phyloP scores from a whole-genome alignment of 2,329 filamentous ascomycete genomes.

The Penicillium griseofulvum region DNA sequence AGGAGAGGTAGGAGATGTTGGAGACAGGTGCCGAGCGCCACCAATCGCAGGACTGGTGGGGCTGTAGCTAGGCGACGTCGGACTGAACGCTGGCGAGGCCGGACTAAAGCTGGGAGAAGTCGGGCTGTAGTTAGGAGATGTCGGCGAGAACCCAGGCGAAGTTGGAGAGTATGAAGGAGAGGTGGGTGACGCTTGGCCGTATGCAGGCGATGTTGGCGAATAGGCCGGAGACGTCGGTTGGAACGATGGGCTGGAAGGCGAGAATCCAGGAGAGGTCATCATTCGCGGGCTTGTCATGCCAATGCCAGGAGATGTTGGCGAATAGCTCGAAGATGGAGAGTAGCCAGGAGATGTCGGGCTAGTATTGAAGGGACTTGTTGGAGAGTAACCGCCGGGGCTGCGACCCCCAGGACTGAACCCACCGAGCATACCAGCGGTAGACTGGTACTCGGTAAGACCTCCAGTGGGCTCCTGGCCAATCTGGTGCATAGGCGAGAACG shows the following conservation, averaged over 20 bases:
- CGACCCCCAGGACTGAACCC: slow-evolving; percentile 65
- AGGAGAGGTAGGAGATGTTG: slow-evolving; percentile 50
- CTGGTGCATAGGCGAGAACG: slow-evolving; percentile 72
- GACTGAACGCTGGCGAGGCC: slow-evolving; percentile 52
- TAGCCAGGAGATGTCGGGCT: slow-evolving; percentile 68
- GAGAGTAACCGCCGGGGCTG: slow-evolving; percentile 63
- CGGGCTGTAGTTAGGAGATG: slow-evolving; percentile 60
- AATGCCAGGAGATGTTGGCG: slow-evolving; percentile 70
- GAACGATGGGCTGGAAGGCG: slow-evolving; percentile 54
- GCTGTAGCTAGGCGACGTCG: slow-evolving; percentile 59
- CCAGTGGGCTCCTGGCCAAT: slow-evolving; percentile 61
- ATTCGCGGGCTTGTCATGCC: slow-evolving; percentile 57
- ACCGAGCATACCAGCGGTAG: slow-evolving; percentile 51
- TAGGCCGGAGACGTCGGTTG: slow-evolving; percentile 62
- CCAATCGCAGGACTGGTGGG: slow-evolving; percentile 53
- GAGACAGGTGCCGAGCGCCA: slow-evolving; percentile 43
- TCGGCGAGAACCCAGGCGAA: slow-evolving; percentile 57
- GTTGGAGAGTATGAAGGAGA: slow-evolving; percentile 54
- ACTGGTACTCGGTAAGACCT: slow-evolving; percentile 64
- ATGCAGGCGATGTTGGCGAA: slow-evolving; percentile 73
- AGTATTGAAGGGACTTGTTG: slow-evolving; percentile 73
- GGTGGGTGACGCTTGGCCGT: slow-evolving; percentile 64
- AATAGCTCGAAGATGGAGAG: slow-evolving; percentile 64
- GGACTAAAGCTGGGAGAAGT: slow-evolving; percentile 58
- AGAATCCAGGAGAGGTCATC: slow-evolving; percentile 55